Evolutionary conservation across 2,329 filamentous ascomycete genomes (phyloP).

Genomic region (Raffaelea albimanens): DNA sequence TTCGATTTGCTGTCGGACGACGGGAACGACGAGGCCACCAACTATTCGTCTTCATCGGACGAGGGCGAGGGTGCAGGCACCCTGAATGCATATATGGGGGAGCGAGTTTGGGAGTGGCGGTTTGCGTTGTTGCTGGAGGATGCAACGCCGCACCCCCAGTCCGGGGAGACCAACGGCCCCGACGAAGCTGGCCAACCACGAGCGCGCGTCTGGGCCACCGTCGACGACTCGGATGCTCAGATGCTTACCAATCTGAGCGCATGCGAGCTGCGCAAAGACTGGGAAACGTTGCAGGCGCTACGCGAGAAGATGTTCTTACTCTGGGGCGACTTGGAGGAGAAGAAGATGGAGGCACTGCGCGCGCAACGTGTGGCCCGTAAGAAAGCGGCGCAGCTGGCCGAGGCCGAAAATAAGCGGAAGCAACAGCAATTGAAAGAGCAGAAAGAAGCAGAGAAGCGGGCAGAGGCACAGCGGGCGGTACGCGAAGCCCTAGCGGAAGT

Average conservation of each 20-base stretch:
- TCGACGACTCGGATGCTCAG: constrained; percentile 48
- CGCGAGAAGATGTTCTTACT: constrained; percentile 65
- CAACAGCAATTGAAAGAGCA: constrained; percentile 29
- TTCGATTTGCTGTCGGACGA: constrained; percentile 40
- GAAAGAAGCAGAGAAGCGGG: constrained; percentile 7
- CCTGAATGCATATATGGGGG: constrained; percentile 15
- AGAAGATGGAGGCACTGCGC: constrained; percentile 44
- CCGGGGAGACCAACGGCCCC: constrained; percentile 2
- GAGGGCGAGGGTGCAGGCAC: constrained; percentile 2
- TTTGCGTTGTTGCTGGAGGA: constrained; percentile 76
- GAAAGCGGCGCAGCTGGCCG: constrained; percentile 13
- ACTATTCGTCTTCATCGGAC: not conserved
- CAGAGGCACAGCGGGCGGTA: not conserved
- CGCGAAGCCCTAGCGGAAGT: constrained; percentile 1
- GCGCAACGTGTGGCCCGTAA: not conserved
- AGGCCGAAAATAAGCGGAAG: constrained; percentile 20
- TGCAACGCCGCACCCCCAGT: constrained; percentile 36
- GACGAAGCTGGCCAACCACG: constrained; percentile 21
- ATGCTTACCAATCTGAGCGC: constrained; percentile 39
- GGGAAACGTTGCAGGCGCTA: constrained; percentile 38
- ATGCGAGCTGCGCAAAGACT: constrained; percentile 44
- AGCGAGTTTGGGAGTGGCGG: constrained; percentile 64
- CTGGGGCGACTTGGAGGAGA: constrained; percentile 80
- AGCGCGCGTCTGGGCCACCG: constrained; percentile 54
- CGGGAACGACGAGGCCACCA: constrained; percentile 19